phyloP scores from a whole-genome alignment of 805 yeast genomes.

The Zygotorulaspora chibaensis region DNA sequence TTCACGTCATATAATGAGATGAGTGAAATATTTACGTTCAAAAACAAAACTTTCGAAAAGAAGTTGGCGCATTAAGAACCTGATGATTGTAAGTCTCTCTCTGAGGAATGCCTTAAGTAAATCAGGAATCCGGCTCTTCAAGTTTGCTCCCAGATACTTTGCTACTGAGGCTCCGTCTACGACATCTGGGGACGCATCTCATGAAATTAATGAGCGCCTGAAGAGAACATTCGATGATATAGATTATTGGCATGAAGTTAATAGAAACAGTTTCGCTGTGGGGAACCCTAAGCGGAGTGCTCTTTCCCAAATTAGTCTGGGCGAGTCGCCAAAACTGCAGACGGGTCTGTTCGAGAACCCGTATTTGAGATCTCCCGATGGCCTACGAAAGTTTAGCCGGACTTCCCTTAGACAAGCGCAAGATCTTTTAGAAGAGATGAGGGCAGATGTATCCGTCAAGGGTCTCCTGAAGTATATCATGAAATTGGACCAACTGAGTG shows the following conservation, averaged over 20 bases:
- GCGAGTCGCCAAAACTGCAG: slow-evolving; percentile 12
- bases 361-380: slow-evolving; percentile 62
- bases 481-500: slow-evolving; percentile 79
- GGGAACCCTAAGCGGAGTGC: slow-evolving; percentile 5
- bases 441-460: slow-evolving; percentile 40
- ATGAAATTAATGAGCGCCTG: slow-evolving; percentile 1
- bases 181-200: not conserved
- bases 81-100: not conserved
- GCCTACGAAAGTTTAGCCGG: slow-evolving; percentile 62
- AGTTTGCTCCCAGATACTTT: not conserved
- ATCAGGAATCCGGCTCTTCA: not conserved
- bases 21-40: too few species aligned
- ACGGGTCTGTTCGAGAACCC: slow-evolving; percentile 77
- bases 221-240: slow-evolving; percentile 56
- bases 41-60: not conserved
- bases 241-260: slow-evolving; percentile 51
- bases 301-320: slow-evolving; percentile 10
- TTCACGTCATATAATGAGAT: too few species aligned
- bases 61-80: not conserved
- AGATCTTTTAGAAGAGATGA: slow-evolving; percentile 52
- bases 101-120: not conserved
- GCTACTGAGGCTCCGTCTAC: slow-evolving; percentile 2
- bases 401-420: slow-evolving; percentile 65
- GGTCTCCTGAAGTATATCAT: slow-evolving; percentile 51
- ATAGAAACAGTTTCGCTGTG: slow-evolving; percentile 26